Evolutionary conservation across 192 early-diverging fungal species (phyloP), one percentile per base, ranked within the genome.

Genomic region (Coemansia sp.): DNA sequence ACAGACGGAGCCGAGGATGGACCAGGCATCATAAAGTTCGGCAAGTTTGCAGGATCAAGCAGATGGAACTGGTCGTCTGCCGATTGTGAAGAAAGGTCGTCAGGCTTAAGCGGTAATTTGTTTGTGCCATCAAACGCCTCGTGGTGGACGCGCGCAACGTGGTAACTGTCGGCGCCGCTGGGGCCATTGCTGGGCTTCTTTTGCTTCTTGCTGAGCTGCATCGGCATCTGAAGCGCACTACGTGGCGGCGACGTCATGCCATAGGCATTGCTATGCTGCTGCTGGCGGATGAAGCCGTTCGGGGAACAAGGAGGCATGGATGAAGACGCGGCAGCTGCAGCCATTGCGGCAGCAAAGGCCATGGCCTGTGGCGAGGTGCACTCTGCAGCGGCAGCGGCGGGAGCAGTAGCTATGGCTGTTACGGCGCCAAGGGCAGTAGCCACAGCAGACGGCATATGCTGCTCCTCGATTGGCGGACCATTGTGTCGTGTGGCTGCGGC

Each of bases 81-180:
- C 6, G 66, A 53, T n/a, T 54, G 53, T 19, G 69, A 65, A 53
- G 61, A 63, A 5, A 71, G 34, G 59, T 71, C 77, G 40, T 80
- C 77, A 8, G 71, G 72, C 72, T 80, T 80, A 29, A 80, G 61
- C 22, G 77, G 77, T 59, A 74, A 69, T 69, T 71, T 71, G 54
- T 80, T 74, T n/a, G 77, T 74, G 52, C 77, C 77, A 43, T 80
- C 77, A 34, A 80, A 80, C 13, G 77, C 72, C 53, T 74, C 77
- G 35, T 80, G 72, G 59, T 80, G 72, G 35, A 80, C 77, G 22
- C 77, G 77, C 55, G 77, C 77, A 20, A 62, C 60, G 46, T 64
- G 61, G 61, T 59, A 73, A 34, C 67, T 59, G 50, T 63, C 66
- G 33, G 14, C n/a, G 36, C 32, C 57, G 59, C 58, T 68, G 50